Evolutionary conservation across 2,329 filamentous ascomycete genomes (phyloP).

Genomic region (Cladosporium sp.): DNA sequence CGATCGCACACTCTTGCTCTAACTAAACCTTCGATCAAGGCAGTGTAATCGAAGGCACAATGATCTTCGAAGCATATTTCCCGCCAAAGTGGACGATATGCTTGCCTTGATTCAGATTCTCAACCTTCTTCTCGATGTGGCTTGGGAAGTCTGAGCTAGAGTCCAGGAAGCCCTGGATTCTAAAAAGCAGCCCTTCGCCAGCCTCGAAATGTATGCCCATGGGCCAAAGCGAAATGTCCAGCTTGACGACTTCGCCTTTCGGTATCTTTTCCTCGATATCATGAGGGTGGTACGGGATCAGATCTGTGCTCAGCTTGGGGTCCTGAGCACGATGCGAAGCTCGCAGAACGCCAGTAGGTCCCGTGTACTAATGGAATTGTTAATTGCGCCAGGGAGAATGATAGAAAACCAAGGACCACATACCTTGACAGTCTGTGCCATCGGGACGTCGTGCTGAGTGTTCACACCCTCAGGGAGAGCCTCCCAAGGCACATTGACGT

Average conservation of each 20-base stretch:
- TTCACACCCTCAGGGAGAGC: conserved; percentile 19
- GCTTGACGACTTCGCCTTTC: conserved; percentile 13
- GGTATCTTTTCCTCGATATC: neutral
- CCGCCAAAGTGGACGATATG: neutral
- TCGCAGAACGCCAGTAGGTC: neutral
- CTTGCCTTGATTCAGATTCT: neutral
- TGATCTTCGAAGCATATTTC: no score
- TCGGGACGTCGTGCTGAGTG: conserved; percentile 33
- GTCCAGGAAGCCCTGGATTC: conserved; percentile 7
- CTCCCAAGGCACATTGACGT: conserved; percentile 20
- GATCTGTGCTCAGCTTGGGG: neutral
- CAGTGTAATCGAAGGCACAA: no score
- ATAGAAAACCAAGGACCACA: no score
- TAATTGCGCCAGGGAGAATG: no score
- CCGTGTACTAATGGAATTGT: neutral
- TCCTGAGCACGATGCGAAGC: neutral
- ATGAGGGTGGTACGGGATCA: neutral
- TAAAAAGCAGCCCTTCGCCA: conserved; percentile 36
- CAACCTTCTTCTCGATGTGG: neutral
- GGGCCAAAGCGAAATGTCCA: conserved; percentile 53
- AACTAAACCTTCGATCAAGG: no score
- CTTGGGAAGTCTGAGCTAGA: neutral
- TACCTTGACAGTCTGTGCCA: no score
- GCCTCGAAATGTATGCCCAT: conserved; percentile 49
- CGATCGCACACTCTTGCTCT: no score